A percentile compares a stretch with the other conserved stretches of the same genome.
phyloP scores from a whole-genome alignment of 108 stramenopile genomes.

The Aurantiochytrium sp. region DNA sequence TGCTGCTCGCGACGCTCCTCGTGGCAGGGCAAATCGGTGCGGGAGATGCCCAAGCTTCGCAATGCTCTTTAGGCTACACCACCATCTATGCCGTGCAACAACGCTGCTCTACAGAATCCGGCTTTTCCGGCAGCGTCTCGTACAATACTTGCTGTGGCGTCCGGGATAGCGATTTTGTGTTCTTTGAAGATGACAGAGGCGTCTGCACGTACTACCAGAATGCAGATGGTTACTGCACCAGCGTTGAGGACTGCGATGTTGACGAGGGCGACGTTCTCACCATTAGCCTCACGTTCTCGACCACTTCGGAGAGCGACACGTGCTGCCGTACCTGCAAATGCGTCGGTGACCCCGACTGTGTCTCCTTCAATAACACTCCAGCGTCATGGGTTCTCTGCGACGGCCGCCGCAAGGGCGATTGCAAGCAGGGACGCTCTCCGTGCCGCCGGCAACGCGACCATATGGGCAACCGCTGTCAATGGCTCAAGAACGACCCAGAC shows the following conservation, averaged over 20 bases:
- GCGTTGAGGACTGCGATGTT: background rate
- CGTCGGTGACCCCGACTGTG: background rate
- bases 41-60: too few relatives aligned
- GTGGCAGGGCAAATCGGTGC: too few relatives aligned
- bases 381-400: constrained; percentile 1
- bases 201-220: too few relatives aligned
- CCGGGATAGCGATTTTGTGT: too few relatives aligned
- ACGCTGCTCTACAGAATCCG: too few relatives aligned
- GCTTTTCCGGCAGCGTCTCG: too few relatives aligned
- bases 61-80: too few relatives aligned
- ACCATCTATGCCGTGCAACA: too few relatives aligned
- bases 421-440: background rate
- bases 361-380: background rate
- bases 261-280: background rate
- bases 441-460: background rate
- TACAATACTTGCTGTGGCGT: too few relatives aligned
- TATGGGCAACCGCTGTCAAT: background rate
- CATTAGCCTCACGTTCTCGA: background rate
- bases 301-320: background rate
- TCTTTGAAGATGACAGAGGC: too few relatives aligned
- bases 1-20: too few relatives aligned
- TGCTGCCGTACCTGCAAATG: constrained; percentile 4
- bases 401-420: background rate
- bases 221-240: background rate
- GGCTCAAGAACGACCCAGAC: background rate